Percentiles rank a stretch among this genome's conserved stretches.
Evolutionary conservation across 2,329 filamentous ascomycete genomes (phyloP).

Genomic region (Colletotrichum filicis): DNA sequence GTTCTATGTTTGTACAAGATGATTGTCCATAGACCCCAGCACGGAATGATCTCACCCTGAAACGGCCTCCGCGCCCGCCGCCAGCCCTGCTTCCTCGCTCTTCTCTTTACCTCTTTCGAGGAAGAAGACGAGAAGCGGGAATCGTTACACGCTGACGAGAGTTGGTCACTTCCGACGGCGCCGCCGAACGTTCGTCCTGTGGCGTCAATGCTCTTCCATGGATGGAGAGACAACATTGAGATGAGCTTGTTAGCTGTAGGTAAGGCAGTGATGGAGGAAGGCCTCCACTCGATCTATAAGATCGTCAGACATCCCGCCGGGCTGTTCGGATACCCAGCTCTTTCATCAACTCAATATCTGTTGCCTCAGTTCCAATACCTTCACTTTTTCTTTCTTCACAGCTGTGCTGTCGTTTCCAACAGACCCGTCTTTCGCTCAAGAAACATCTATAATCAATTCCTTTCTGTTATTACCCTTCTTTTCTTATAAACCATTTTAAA

Average conservation of each 20-base stretch:
- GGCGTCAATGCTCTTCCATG: not conserved
- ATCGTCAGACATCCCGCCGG: not conserved
- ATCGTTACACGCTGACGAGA: not conserved
- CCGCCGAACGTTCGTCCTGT: constrained; percentile 3
- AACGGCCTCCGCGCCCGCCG: not conserved
- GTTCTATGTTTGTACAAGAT: not conserved
- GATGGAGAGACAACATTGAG: not conserved
- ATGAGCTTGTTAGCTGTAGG: not conserved
- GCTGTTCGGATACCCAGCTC: not conserved
- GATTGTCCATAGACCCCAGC: not conserved
- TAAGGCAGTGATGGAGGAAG: not conserved
- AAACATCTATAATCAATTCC: not conserved
- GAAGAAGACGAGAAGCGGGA: too few species aligned
- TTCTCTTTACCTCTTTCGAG: not conserved
- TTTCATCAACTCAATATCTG: constrained; percentile 9
- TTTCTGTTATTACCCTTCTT: constrained; percentile 27
- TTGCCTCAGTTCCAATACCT: constrained; percentile 10
- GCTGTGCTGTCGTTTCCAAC: constrained; percentile 26
- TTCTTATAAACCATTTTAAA: not conserved
- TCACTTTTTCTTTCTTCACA: constrained; percentile 15
- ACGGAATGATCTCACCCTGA: not conserved
- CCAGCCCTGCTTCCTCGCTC: not conserved
- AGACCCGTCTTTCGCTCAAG: constrained; percentile 18
- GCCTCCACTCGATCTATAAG: constrained; percentile 11
- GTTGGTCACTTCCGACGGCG: not conserved